phyloP scores from a whole-genome alignment of 129 eudicot genomes.

The Flaveria linearis region DNA sequence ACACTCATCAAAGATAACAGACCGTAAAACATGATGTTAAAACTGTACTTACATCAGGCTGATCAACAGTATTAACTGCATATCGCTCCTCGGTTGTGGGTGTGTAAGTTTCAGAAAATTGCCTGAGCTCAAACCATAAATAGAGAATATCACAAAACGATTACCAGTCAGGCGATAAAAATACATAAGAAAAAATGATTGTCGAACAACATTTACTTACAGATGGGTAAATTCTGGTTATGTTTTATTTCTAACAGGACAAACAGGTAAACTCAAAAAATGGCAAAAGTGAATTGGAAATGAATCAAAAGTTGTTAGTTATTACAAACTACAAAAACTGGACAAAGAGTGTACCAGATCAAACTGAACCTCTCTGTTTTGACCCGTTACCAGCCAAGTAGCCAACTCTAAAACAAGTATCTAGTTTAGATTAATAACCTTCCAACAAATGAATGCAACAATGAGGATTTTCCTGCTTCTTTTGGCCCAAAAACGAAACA shows the following conservation, averaged over 20 bases:
- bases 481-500: conserved; percentile 94
- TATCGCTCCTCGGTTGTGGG: conserved; percentile 69
- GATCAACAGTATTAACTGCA: conserved; percentile 76
- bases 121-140: conserved; percentile 46
- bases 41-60: conserved; percentile 54
- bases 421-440: conserved; percentile 50
- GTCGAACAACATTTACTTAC: neutral
- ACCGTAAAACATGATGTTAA: conserved; percentile 6
- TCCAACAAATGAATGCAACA: conserved; percentile 75
- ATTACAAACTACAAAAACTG: neutral
- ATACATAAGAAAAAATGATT: neutral
- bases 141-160: conserved; percentile 11
- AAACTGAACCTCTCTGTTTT: neutral
- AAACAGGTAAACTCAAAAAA: neutral
- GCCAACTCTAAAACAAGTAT: conserved; percentile 1
- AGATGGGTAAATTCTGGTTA: neutral
- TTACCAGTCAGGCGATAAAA: conserved; percentile 10
- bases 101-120: conserved; percentile 63
- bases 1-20: neutral
- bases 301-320: neutral
- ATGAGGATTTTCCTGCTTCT: conserved; percentile 78
- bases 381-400: neutral
- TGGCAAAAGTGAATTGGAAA: neutral
- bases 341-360: neutral
- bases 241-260: neutral